Evolutionary conservation across 139 green algal species (phyloP).

Genomic region (Haematococcus lacustris): DNA sequence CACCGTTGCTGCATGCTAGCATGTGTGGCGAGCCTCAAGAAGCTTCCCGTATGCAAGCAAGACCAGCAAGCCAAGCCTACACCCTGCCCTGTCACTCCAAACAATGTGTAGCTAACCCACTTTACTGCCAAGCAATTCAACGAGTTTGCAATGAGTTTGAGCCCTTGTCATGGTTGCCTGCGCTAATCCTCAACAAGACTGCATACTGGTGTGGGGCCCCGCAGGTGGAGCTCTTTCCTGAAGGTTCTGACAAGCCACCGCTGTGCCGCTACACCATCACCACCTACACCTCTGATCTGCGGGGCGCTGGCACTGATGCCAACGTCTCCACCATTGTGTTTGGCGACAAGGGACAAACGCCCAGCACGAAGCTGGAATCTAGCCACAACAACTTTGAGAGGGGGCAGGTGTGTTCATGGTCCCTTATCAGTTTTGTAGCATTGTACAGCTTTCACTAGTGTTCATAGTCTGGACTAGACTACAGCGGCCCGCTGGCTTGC

Average conservation of each 20-base stretch:
- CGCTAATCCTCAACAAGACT: not conserved
- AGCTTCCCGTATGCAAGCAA: not conserved
- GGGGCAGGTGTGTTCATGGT: not conserved
- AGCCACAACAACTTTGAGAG: conserved; percentile 32
- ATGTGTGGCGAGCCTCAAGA: not conserved
- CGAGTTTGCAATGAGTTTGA: not conserved
- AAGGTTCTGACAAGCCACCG: conserved; percentile 6
- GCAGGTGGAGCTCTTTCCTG: conserved; percentile 22
- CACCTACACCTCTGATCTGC: conserved; percentile 42
- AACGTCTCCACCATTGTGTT: conserved; percentile 40
- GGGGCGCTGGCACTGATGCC: conserved; percentile 45
- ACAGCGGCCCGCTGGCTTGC: too few species aligned
- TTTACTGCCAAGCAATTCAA: not conserved
- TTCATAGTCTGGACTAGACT: too few species aligned
- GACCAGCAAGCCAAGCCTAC: not conserved
- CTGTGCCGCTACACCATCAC: conserved; percentile 33
- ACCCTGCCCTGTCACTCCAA: not conserved
- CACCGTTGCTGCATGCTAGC: too few species aligned
- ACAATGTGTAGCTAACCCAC: not conserved
- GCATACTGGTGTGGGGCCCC: not conserved
- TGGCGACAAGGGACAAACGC: conserved; percentile 39
- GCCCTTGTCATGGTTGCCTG: not conserved
- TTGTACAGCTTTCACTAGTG: too few species aligned
- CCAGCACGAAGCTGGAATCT: conserved; percentile 20
- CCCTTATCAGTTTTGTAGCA: too few species aligned